Conservation (phyloP, 352 stramenopile genomes). For the Sclerospora graminicola region DNA sequence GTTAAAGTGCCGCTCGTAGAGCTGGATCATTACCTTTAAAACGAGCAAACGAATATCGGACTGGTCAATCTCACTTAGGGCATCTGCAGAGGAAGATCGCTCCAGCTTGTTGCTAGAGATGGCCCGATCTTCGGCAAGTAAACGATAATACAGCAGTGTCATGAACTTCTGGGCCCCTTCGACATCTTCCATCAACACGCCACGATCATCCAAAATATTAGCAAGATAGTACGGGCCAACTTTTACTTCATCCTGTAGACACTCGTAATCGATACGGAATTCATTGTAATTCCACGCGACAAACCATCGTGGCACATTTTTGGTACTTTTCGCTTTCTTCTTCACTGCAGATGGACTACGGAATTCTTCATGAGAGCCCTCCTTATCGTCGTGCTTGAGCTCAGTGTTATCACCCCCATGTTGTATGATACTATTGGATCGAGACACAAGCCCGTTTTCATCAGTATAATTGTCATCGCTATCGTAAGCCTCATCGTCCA, state of each 20-base stretch:
- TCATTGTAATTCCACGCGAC: slow-evolving; percentile 84
- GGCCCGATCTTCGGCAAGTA: slow-evolving; percentile 55
- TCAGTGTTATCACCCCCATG: slow-evolving; percentile 17
- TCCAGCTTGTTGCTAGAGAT: slow-evolving; percentile 11
- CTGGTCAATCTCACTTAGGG: slow-evolving; percentile 32
- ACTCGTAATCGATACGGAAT: slow-evolving; percentile 71
- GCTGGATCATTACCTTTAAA: slow-evolving; percentile 81
- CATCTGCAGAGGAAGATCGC: slow-evolving; percentile 17
- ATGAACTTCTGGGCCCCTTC: slow-evolving; percentile 71
- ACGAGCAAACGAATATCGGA: slow-evolving; percentile 74
- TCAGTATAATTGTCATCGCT: slow-evolving; percentile 66
- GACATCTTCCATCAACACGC: slow-evolving; percentile 71
- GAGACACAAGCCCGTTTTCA: slow-evolving; percentile 39
- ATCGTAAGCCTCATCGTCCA: slow-evolving; percentile 53
- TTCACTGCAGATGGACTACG: slow-evolving; percentile 27
- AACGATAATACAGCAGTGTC: slow-evolving; percentile 78
- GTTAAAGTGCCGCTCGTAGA: slow-evolving; percentile 74
- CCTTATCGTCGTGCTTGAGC: slow-evolving; percentile 23
- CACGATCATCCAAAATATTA: slow-evolving; percentile 71
- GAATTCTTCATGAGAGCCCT: slow-evolving; percentile 24
- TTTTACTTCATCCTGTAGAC: slow-evolving; percentile 60
- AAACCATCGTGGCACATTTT: slow-evolving; percentile 72
- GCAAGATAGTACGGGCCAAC: slow-evolving; percentile 79
- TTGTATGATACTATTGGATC: slow-evolving; percentile 26
- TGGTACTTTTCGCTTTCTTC: slow-evolving; percentile 59